phyloP scores from a whole-genome alignment of 495 filamentous ascomycete species.

The Rusavskia elegans region DNA sequence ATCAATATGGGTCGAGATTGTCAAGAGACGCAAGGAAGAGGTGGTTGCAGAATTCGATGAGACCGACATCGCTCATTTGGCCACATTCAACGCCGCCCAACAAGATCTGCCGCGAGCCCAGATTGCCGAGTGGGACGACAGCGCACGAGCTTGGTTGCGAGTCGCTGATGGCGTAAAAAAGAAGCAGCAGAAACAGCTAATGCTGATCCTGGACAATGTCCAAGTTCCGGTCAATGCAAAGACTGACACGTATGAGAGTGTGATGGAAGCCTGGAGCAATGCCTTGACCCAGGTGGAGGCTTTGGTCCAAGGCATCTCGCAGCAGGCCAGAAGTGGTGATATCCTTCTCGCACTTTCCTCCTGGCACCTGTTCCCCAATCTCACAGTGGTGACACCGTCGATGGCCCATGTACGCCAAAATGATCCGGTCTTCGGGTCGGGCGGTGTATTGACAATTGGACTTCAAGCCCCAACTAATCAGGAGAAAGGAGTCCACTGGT shows the following conservation, averaged over 20 bases:
- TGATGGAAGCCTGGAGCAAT: conserved; percentile 16
- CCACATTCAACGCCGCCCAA: conserved; percentile 2
- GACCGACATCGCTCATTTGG: not conserved
- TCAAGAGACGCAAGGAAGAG: conserved; percentile 1
- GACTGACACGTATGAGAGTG: conserved; percentile 13
- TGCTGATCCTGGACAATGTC: conserved; percentile 22
- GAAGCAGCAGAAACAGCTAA: conserved; percentile 18
- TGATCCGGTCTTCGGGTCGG: conserved; percentile 12
- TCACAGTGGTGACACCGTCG: conserved; percentile 12
- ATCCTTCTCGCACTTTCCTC: conserved; percentile 17
- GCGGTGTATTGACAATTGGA: conserved; percentile 18
- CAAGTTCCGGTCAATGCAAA: conserved; percentile 12
- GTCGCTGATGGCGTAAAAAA: conserved; percentile 13
- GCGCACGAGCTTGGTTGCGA: conserved; percentile 20
- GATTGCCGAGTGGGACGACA: conserved; percentile 22
- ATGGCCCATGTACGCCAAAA: conserved; percentile 8
- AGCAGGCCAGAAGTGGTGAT: conserved; percentile 11
- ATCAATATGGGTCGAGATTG: conserved; percentile 18
- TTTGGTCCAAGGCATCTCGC: conserved; percentile 5
- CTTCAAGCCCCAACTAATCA: not conserved
- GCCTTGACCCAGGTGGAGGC: not conserved
- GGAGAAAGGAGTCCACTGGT: conserved; percentile 8
- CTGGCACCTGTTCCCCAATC: conserved; percentile 26
- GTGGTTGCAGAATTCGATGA: not conserved
- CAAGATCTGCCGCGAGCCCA: conserved; percentile 11